A percentile compares a stretch with the other conserved stretches of the same genome.
Evolutionary conservation across 306 rosid species (phyloP).

Genomic region (Delonix regia): DNA sequence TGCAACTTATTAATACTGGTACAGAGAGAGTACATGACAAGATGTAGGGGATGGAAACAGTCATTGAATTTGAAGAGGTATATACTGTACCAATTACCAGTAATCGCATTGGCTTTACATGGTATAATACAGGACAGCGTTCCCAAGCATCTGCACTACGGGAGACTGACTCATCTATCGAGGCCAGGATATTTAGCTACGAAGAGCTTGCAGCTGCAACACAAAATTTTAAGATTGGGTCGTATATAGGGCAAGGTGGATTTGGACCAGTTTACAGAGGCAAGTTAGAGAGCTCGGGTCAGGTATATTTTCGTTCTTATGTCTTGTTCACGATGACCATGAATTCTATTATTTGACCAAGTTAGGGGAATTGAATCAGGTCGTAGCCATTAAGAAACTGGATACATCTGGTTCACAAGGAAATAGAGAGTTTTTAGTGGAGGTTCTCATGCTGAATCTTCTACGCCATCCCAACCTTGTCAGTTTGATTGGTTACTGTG

Average conservation of each 20-base stretch:
- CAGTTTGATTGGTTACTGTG: conserved; percentile 67
- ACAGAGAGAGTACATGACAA: too few species aligned
- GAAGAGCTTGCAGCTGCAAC: conserved; percentile 74
- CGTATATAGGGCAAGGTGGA: conserved; percentile 72
- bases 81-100: background rate
- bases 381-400: conserved; percentile 70
- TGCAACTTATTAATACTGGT: too few species aligned
- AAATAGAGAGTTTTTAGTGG: conserved; percentile 66
- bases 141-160: conserved; percentile 27
- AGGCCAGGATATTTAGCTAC: conserved; percentile 53
- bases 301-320: conserved; percentile 44
- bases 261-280: conserved; percentile 81
- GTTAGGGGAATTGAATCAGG: conserved; percentile 37
- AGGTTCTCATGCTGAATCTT: conserved; percentile 69
- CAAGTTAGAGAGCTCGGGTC: conserved; percentile 25
- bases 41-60: too few species aligned
- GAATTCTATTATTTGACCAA: conserved; percentile 19
- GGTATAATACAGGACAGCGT: conserved; percentile 32
- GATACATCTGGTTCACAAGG: conserved; percentile 68
- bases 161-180: background rate
- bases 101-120: conserved; percentile 14
- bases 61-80: too few species aligned
- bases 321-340: conserved; percentile 20
- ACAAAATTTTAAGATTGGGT: conserved; percentile 55
- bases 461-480: conserved; percentile 74